phyloP scores from a whole-genome alignment of 2,329 filamentous ascomycete genomes.

The Fusarium devonianum region DNA sequence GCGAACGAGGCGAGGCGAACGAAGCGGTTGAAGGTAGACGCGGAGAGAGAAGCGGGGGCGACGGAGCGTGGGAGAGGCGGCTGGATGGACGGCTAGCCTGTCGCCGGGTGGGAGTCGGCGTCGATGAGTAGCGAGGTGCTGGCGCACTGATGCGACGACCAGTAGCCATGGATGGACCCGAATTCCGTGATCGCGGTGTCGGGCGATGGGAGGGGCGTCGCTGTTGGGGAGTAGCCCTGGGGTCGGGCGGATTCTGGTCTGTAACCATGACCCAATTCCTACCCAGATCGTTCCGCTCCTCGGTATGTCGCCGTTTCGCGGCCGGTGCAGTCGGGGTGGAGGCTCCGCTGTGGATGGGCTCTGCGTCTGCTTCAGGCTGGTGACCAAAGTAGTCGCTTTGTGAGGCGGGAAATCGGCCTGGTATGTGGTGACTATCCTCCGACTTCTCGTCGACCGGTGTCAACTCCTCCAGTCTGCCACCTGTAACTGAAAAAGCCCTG shows the following conservation, averaged over 20 bases:
- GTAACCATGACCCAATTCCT: slow-evolving; percentile 77
- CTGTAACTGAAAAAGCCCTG: slow-evolving; percentile 66
- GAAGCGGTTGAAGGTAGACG: slow-evolving; percentile 44
- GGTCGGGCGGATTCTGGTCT: slow-evolving; percentile 43
- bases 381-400: slow-evolving; percentile 40
- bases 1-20: slow-evolving; percentile 44
- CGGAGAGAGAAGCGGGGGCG: slow-evolving; percentile 25
- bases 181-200: slow-evolving; percentile 45
- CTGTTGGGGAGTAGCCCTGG: slow-evolving; percentile 37
- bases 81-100: slow-evolving; percentile 47
- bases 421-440: slow-evolving; percentile 36
- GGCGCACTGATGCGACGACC: slow-evolving; percentile 55
- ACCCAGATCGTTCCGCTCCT: slow-evolving; percentile 62
- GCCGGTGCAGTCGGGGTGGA: slow-evolving; percentile 55
- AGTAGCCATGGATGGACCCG: slow-evolving; percentile 43
- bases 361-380: slow-evolving; percentile 32
- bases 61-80: slow-evolving; percentile 51
- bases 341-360: slow-evolving; percentile 44
- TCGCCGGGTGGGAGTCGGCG: slow-evolving; percentile 38
- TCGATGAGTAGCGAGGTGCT: slow-evolving; percentile 42
- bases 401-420: slow-evolving; percentile 42
- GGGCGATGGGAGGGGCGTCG: slow-evolving; percentile 37
- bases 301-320: slow-evolving; percentile 63
- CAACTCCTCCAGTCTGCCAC: slow-evolving; percentile 34
- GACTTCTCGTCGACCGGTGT: slow-evolving; percentile 22